Evolutionary conservation across 257 asterid genomes (phyloP).

Genomic region (Solanum verrucosum): DNA sequence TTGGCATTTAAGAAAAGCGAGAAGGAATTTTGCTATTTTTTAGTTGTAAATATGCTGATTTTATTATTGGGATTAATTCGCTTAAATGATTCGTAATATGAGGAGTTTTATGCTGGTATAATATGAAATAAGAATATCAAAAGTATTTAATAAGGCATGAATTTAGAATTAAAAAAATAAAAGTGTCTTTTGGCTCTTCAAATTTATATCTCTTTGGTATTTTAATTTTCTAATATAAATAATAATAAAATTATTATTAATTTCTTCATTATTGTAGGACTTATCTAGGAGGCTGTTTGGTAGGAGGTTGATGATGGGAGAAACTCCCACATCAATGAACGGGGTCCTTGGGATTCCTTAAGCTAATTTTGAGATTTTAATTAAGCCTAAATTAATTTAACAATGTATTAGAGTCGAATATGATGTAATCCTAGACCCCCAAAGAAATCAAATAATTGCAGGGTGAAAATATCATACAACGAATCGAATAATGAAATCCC

Average conservation of each 20-base stretch:
- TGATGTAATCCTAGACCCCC: neutral
- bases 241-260: neutral
- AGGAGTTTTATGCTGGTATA: neutral
- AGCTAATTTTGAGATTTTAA: neutral
- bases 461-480: neutral
- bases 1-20: neutral
- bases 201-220: neutral
- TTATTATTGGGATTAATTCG: neutral
- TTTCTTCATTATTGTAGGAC: neutral
- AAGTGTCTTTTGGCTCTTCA: neutral
- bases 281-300: neutral
- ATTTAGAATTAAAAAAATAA: neutral
- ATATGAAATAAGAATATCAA: neutral
- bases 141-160: neutral
- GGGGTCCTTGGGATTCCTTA: neutral
- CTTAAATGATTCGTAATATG: neutral
- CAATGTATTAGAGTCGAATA: no score
- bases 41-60: neutral
- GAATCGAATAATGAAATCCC: accelerated
- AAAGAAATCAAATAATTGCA: neutral
- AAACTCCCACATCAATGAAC: neutral
- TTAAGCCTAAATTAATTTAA: neutral
- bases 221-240: neutral
- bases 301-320: neutral
- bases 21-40: neutral